Conservation (phyloP, 768 basidiomycete species). For the Mycena olivaceomarginata region DNA sequence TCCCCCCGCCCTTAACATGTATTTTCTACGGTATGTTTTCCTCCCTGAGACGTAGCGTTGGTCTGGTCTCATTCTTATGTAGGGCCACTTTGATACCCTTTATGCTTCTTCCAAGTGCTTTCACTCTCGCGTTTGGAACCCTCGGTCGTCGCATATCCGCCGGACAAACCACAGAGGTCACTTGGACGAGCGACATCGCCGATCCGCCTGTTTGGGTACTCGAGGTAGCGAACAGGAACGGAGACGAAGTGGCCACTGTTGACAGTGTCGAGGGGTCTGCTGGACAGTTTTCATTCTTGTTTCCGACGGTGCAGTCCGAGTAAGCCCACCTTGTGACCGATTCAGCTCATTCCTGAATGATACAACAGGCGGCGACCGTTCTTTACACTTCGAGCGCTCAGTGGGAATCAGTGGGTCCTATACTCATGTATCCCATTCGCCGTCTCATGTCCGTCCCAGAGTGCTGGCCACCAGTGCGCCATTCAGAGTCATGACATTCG, state of each 20-base stretch:
- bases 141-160: background rate
- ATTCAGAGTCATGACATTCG: background rate
- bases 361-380: background rate
- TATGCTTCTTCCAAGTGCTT: background rate
- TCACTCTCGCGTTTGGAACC: background rate
- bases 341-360: background rate
- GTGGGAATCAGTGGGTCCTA: background rate
- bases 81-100: background rate
- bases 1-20: background rate
- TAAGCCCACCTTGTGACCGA: background rate
- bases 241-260: background rate
- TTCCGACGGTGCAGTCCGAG: background rate
- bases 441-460: background rate
- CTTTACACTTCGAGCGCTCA: conserved; percentile 4
- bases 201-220: conserved; percentile 9
- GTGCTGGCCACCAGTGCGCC: conserved; percentile 12
- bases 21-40: background rate
- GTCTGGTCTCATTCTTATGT: background rate
- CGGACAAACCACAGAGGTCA: background rate
- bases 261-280: background rate
- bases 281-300: background rate
- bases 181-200: conserved; percentile 13
- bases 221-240: background rate
- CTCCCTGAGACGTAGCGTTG: background rate
- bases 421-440: background rate